Base-by-base conservation (phyloP, 2,329 filamentous ascomycete species). In the Beauveria pseudobassiana region DNA sequence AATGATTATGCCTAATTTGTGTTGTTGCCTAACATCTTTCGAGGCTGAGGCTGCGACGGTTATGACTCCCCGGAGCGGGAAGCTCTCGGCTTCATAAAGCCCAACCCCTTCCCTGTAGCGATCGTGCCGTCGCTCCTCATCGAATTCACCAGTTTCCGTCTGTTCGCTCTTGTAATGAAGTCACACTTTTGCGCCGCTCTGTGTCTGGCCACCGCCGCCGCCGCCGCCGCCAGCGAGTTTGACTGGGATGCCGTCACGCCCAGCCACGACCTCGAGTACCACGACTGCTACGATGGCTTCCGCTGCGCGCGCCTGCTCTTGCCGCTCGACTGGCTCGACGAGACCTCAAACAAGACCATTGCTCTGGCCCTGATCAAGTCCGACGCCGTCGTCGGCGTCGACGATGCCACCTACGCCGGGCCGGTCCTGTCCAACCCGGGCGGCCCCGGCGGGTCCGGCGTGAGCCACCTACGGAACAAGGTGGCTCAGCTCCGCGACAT, bases 391-490 rank as follows among this genome's bases (percentile, higher is more conserved):
- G 78, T 80, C 3, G 61, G 71, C 9, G 69, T 74, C 24, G 45
- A 67, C n/a, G 72, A 77, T 61, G 69, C 74, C 4, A 63, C 69
- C 42, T 80, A 76, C 58, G 76, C 71, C 45, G 78, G 78, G 20
- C 70, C 77, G 53, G 69, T 80, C 48, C 70, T 80, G 64, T 66
- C 69, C 52, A 80, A 80, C 69, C 78, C 77, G 0, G 78, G 79
- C 48, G 78, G 79, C 0, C 78, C 78, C 0, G 76, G 78, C 30
- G 74, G 69, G 22, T 76, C 75, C 0, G 78, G 78, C 9, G 71
- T 78, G 3, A 42, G 34, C 0, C 64, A 72, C 14, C 38, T 74
- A 6, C 65, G 72, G 8, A 3, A 5, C 1, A 45, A 28, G 3
- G 77, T 71, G n/a, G 61, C 52, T 2, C 22, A 56, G n/a, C 62